Evolutionary conservation across 495 filamentous ascomycete genomes (phyloP).

Genomic region (Penicillium samsonianum): DNA sequence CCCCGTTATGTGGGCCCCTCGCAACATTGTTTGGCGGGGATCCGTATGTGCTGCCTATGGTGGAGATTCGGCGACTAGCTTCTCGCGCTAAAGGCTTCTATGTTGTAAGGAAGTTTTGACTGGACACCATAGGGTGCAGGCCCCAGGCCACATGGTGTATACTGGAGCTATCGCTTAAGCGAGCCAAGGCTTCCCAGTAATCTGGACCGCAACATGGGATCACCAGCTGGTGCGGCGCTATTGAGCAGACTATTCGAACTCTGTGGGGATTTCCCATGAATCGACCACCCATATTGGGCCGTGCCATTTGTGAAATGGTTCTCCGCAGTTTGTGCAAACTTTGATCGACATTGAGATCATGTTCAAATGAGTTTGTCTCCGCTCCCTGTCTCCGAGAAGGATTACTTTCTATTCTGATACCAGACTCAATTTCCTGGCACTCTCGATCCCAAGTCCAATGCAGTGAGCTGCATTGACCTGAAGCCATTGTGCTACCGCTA

Average conservation of each 20-base stretch:
- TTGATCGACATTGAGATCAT: conserved; percentile 3
- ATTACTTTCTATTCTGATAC: background rate
- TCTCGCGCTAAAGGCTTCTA: conserved; percentile 16
- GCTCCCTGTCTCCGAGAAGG: background rate
- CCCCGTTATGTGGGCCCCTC: background rate
- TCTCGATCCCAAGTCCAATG: conserved; percentile 1
- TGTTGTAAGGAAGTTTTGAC: conserved; percentile 2
- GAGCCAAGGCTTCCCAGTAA: background rate
- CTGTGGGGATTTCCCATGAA: conserved; percentile 9
- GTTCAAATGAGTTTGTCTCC: conserved; percentile 7
- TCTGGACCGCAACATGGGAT: conserved; percentile 10
- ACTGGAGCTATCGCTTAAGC: background rate
- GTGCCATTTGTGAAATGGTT: conserved; percentile 17
- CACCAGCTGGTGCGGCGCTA: conserved; percentile 21
- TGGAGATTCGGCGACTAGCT: conserved; percentile 14
- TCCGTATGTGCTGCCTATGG: conserved; percentile 1
- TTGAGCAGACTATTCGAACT: conserved; percentile 24
- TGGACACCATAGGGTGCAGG: conserved; percentile 13
- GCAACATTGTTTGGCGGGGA: conserved; percentile 1
- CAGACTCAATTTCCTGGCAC: background rate
- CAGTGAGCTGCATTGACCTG: background rate
- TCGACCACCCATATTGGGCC: conserved; percentile 5
- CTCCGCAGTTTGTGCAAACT: conserved; percentile 13
- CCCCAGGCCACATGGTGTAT: conserved; percentile 15
- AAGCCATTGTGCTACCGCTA: background rate